These are phyloP conservation scores for Debaryomyces nepalensis DNA, from an alignment of 1,139 yeast species.

Conservation along the genomic window DNA sequence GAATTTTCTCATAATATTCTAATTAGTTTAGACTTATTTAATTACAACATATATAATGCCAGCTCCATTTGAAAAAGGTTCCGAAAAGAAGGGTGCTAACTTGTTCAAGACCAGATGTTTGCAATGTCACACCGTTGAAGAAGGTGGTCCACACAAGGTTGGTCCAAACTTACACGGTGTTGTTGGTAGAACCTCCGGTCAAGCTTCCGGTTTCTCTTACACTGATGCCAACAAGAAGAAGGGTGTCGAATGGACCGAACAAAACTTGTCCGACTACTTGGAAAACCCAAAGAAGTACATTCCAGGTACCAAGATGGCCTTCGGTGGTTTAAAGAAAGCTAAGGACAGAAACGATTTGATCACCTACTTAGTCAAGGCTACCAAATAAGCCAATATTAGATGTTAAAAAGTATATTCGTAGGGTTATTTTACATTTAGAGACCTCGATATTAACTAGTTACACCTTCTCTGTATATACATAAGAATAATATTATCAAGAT, in stretches of 20 bases:
- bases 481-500: conserved; percentile 7
- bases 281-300: conserved; percentile 99
- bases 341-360: conserved; percentile 98
- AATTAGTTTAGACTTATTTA: conserved; percentile 8
- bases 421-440: neutral
- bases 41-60: conserved; percentile 58
- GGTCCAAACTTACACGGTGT: conserved; percentile 98
- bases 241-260: conserved; percentile 86
- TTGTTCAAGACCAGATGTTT: conserved; percentile 98
- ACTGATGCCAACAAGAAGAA: conserved; percentile 98
- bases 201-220: conserved; percentile 91
- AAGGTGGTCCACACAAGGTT: conserved; percentile 97
- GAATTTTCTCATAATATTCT: neutral
- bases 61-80: conserved; percentile 73
- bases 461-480: conserved; percentile 11
- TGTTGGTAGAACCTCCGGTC: conserved; percentile 90
- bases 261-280: conserved; percentile 91
- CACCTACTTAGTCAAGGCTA: conserved; percentile 83
- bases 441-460: conserved; percentile 2
- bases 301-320: conserved; percentile 99
- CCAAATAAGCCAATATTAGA: conserved; percentile 50
- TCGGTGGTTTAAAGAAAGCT: conserved; percentile 98
- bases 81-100: conserved; percentile 97
- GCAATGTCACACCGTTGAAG: conserved; percentile 97
- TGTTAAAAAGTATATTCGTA: conserved; percentile 8